Percentiles rank a stretch among this genome's conserved stretches.
Conservation (phyloP, 176 grass and related monocot genomes). For the Musa acuminata region DNA sequence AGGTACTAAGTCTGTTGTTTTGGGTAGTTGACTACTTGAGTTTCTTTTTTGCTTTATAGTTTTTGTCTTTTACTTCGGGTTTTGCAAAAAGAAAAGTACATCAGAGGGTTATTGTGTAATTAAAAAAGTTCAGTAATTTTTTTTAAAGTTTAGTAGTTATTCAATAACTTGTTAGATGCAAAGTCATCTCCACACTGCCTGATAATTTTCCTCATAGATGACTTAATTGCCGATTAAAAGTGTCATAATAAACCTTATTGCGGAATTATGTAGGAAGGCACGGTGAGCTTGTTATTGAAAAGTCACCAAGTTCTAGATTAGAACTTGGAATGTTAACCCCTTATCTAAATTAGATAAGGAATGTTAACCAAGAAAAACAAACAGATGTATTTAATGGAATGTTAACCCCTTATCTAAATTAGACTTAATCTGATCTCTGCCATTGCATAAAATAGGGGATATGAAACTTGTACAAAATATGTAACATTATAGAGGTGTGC, state of each 20-base stretch:
- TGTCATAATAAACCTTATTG: neutral
- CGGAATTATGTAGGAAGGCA: neutral
- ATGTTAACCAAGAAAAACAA: too few species aligned
- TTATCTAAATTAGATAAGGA: too few species aligned
- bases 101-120: neutral
- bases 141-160: too few species aligned
- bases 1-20: conserved; percentile 26
- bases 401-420: too few species aligned
- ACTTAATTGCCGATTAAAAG: too few species aligned
- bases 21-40: neutral
- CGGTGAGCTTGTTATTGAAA: neutral
- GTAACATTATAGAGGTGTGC: too few species aligned
- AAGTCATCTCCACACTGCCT: neutral
- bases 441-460: too few species aligned
- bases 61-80: neutral
- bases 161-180: too few species aligned
- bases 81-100: neutral
- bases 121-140: neutral
- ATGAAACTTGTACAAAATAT: too few species aligned
- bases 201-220: neutral
- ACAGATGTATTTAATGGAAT: too few species aligned
- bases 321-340: too few species aligned
- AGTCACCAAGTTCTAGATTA: neutral
- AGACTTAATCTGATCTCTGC: too few species aligned
- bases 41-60: conserved; percentile 6